These are phyloP conservation scores for Saccharum officinarum DNA, from an alignment of 176 grass and related monocot genomes.

Conservation along the genomic window DNA sequence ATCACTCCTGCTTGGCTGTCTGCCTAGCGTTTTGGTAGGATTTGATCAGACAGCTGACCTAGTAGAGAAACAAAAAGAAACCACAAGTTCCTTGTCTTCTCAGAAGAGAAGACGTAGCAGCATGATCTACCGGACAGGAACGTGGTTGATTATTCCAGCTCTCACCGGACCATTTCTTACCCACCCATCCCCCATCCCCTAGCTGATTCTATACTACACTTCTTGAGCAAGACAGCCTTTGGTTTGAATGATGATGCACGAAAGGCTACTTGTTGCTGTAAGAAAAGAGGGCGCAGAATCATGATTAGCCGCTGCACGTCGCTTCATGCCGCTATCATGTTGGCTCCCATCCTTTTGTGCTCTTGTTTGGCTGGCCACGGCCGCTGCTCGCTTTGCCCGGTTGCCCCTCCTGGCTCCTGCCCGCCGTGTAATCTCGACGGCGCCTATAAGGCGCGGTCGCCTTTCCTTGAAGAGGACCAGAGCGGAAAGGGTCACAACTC, in stretches of 20 bases:
- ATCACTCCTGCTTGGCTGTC: neutral
- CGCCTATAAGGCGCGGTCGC: neutral
- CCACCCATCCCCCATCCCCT: too few relatives aligned
- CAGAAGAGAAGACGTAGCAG: neutral
- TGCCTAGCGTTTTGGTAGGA: neutral
- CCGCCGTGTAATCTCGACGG: neutral
- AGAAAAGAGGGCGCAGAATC: constrained; percentile 3
- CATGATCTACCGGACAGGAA: neutral
- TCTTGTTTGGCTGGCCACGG: constrained; percentile 1
- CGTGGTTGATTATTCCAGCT: neutral
- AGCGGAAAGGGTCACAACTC: neutral
- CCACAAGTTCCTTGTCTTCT: neutral
- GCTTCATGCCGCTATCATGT: constrained; percentile 42
- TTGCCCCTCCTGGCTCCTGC: neutral
- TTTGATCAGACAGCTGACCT: constrained; percentile 39
- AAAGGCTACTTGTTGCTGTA: neutral
- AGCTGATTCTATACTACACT: too few relatives aligned
- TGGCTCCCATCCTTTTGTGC: neutral
- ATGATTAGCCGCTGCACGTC: constrained; percentile 33
- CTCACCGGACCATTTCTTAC: neutral
- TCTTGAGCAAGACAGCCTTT: neutral
- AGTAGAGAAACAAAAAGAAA: neutral
- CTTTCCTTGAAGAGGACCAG: neutral
- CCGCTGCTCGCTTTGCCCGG: neutral
- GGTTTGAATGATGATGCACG: neutral